Percentiles rank a stretch among this genome's conserved stretches.
Conservation (phyloP, 129 eudicot species). For the Helianthus annuus region HanXRQr2.0-SUNRISE NC_035434.2:8627433-8627932, state of each 20-base stretch:
- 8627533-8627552: constrained; percentile 49
- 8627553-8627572: background rate
- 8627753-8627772: no score
- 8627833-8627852: background rate
- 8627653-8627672: background rate
- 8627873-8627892: constrained; percentile 88
- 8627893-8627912: constrained; percentile 61
- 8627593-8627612: no score
- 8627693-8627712: no score
- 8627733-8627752: no score
- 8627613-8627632: no score
- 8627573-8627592: no score
- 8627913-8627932: constrained; percentile 47
- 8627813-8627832: background rate
- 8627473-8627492: constrained; percentile 99
- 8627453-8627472: constrained; percentile 75
- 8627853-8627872: constrained; percentile 56
- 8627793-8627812: background rate
- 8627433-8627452: no score
- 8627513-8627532: constrained; percentile 94
- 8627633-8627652: no score
- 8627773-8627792: background rate
- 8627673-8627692: no score
- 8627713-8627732: no score
- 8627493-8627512: constrained; percentile 89